A percentile compares a stretch with the other conserved stretches of the same genome.
phyloP scores from a whole-genome alignment of 2,329 filamentous ascomycete genomes.

The Coniochaeta prunicola region DNA sequence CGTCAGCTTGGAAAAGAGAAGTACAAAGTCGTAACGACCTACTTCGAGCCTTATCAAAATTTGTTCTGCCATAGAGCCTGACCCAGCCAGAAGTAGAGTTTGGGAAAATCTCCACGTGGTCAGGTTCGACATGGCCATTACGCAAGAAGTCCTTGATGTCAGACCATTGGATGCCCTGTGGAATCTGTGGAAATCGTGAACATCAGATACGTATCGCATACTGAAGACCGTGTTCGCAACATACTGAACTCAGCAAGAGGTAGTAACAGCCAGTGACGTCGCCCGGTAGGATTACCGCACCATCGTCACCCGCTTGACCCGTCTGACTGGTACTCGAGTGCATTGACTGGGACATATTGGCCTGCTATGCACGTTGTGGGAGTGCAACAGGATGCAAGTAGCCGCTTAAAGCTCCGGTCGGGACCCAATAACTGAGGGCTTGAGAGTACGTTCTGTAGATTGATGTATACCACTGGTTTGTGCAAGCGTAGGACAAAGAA shows the following conservation, averaged over 20 bases:
- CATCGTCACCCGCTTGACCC: neutral
- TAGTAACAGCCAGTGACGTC: neutral
- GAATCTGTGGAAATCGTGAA: neutral
- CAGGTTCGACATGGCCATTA: neutral
- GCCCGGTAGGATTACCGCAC: neutral
- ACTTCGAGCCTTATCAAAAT: neutral
- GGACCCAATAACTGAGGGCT: neutral
- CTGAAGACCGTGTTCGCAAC: neutral
- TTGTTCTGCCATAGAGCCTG: neutral
- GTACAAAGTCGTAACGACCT: neutral
- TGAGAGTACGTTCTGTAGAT: too few relatives aligned
- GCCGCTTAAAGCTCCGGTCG: neutral
- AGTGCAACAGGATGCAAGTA: neutral
- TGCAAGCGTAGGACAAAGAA: neutral
- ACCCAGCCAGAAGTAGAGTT: neutral
- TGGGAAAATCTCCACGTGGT: neutral
- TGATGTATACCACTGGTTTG: too few relatives aligned
- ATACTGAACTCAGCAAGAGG: neutral
- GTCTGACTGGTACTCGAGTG: neutral
- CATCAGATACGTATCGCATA: neutral
- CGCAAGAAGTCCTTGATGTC: neutral
- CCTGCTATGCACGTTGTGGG: neutral
- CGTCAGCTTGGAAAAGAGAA: neutral
- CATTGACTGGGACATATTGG: neutral
- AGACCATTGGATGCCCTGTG: neutral